These are phyloP conservation scores for Niebla homalea DNA, from an alignment of 495 filamentous ascomycete genomes.

Conservation along the genomic window DNA sequence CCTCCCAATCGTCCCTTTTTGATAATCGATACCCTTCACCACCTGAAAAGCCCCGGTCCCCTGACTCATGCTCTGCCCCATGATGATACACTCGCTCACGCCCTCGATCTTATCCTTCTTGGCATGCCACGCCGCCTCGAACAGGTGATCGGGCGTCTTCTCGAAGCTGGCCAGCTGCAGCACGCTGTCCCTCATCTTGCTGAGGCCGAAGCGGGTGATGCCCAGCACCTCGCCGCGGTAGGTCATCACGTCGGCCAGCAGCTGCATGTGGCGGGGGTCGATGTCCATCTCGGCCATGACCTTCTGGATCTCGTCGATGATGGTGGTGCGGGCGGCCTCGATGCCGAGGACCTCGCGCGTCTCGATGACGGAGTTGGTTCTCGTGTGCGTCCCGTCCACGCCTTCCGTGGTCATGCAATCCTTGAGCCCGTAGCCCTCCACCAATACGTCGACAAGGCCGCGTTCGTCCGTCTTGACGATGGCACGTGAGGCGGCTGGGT, in stretches of 20 bases:
- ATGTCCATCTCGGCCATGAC: conserved; percentile 93
- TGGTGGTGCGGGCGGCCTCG: conserved; percentile 79
- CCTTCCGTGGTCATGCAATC: conserved; percentile 87
- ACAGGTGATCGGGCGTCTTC: conserved; percentile 95
- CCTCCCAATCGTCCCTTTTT: conserved; percentile 47
- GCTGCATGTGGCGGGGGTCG: conserved; percentile 95
- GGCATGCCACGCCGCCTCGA: conserved; percentile 83
- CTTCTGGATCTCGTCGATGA: conserved; percentile 60
- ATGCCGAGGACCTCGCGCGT: conserved; percentile 87
- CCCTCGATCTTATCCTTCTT: conserved; percentile 83
- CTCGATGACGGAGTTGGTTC: conserved; percentile 85
- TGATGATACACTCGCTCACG: conserved; percentile 94
- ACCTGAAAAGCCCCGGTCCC: conserved; percentile 90
- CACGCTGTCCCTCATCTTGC: conserved; percentile 93
- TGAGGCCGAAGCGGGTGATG: conserved; percentile 89
- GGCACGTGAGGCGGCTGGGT: conserved; percentile 70
- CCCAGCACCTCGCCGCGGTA: conserved; percentile 97
- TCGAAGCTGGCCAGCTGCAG: conserved; percentile 94
- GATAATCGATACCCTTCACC: conserved; percentile 58
- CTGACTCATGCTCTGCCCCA: conserved; percentile 83
- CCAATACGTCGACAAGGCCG: conserved; percentile 54
- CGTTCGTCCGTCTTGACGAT: conserved; percentile 71
- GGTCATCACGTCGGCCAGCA: conserved; percentile 98
- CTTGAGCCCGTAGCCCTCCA: conserved; percentile 86
- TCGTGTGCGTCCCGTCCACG: conserved; percentile 57